phyloP scores from a whole-genome alignment of 1,284 basidiomycete species.

The Bjerkandera adusta region DNA sequence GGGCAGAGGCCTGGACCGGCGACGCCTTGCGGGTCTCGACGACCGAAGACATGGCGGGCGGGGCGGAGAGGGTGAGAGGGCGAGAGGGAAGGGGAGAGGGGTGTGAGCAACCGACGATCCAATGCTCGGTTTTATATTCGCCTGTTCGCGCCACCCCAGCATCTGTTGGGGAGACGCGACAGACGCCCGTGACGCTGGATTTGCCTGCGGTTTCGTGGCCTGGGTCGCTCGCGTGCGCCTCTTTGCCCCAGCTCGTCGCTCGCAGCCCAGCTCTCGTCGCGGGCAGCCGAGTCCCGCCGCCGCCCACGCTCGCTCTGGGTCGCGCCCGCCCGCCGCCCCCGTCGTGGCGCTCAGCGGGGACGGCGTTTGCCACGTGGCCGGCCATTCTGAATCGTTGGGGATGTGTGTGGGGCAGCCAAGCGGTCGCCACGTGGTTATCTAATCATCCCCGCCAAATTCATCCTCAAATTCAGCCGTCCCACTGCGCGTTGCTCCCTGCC shows the following conservation, averaged over 20 bases:
- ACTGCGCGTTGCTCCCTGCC: background rate
- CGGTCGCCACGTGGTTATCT: conserved; percentile 10
- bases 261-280: background rate
- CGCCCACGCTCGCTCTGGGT: background rate
- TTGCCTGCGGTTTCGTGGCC: too few species aligned
- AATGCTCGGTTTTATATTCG: conserved; percentile 13
- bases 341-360: background rate
- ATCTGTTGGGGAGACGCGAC: conserved; percentile 16
- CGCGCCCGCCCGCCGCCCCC: background rate
- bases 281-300: background rate
- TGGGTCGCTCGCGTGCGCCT: too few species aligned
- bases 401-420: background rate
- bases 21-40: conserved; percentile 26
- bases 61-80: conserved; percentile 7
- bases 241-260: background rate
- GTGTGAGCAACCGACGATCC: conserved; percentile 11
- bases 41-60: conserved; percentile 25
- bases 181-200: too few species aligned
- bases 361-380: conserved; percentile 2
- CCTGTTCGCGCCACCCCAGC: conserved; percentile 2
- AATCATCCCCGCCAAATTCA: conserved; percentile 6
- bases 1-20: conserved; percentile 24
- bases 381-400: conserved; percentile 5
- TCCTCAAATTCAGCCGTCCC: conserved; percentile 6
- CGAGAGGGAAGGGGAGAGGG: conserved; percentile 18